A percentile compares a stretch with the other conserved stretches of the same genome.
Conservation (phyloP, 2,329 filamentous ascomycete genomes). For the Macroventuria anomochaeta region DNA sequence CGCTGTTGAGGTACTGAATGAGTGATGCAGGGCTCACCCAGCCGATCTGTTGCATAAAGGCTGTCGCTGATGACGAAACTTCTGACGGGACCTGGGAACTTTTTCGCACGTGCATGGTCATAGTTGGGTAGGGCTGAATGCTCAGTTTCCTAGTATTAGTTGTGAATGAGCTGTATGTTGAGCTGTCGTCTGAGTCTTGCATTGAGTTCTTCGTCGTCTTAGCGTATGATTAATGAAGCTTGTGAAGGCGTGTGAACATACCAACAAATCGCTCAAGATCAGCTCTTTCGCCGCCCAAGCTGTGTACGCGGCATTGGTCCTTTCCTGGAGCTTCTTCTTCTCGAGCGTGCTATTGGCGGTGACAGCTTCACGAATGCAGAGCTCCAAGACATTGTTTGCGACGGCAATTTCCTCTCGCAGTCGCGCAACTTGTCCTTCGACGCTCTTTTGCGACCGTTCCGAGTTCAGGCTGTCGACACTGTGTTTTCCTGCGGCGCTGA, state of each 20-base stretch:
- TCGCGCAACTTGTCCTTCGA: constrained; percentile 10
- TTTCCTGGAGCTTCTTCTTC: constrained; percentile 16
- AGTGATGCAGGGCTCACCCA: constrained; percentile 20
- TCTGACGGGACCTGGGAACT: constrained; percentile 6
- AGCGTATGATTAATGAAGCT: not conserved
- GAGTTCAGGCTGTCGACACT: constrained; percentile 14
- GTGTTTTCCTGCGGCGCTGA: constrained; percentile 11
- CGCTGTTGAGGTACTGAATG: constrained; percentile 15
- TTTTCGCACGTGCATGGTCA: constrained; percentile 12
- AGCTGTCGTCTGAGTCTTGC: constrained; percentile 17
- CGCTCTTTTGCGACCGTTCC: constrained; percentile 8
- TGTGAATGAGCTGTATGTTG: constrained; percentile 13
- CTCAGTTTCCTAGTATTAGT: constrained; percentile 4
- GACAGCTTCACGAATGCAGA: constrained; percentile 18
- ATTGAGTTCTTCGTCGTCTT: constrained; percentile 6
- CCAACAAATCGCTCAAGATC: constrained; percentile 12
- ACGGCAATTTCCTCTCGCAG: constrained; percentile 13
- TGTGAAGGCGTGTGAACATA: not conserved
- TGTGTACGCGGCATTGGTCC: constrained; percentile 16
- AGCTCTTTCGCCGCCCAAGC: constrained; percentile 18
- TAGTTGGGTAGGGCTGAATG: constrained; percentile 16
- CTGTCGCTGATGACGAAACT: constrained; percentile 15
- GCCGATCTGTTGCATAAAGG: constrained; percentile 18
- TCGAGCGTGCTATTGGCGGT: constrained; percentile 10
- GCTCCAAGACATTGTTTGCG: constrained; percentile 15